Evolutionary conservation across 2,329 filamentous ascomycete species (phyloP), one percentile per base, ranked within the genome.

Genomic region (Fusarium oligoseptatum): DNA sequence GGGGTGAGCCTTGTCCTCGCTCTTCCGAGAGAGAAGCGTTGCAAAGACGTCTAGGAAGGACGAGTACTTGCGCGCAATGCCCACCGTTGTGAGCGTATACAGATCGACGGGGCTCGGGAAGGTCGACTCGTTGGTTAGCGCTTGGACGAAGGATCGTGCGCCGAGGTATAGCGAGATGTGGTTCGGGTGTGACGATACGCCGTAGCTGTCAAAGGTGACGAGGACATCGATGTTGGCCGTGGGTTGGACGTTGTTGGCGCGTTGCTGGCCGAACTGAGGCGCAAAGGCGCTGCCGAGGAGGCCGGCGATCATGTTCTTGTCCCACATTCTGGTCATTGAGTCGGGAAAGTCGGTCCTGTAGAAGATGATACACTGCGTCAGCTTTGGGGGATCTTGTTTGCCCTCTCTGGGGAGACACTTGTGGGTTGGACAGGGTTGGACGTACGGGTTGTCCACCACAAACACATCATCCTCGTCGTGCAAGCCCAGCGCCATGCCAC

Each of bases 111-210:
- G 95, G 76, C 89, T 91, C 2, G 90, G 85, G 87, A 90, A 93
- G 2, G 91, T 93, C 6, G 89, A 82, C 75, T 90, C 88, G 60
- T 88, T 88, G 82, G 92, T 90, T 60, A 98, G 87, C 9, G 87
- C 83, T 61, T 88, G 85, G 64, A 97, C 82, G 82, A 98, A 98
- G 58, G 89, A 83, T 55, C 90, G 89, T 8, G 95, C 94, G 67
- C 96, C 97, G 82, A 94, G 89, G 85, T 95, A 95, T 10, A 98
- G 90, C 7, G 95, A 95, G 73, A 94, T 93, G 85, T 99, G 97
- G 86, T 99, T 99, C 24, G 95, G 95, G 83, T 99, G 97, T 50
- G 90, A 90, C 68, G 95, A 98, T 58, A 99, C 88, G 68, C 97
- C 97, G 58, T 84, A 74, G n/a, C 83, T 81, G 85, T 99, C 97